These are phyloP conservation scores for Kwoniella dejecticola DNA, from an alignment of 768 basidiomycete species.

Conservation along the genomic window DNA sequence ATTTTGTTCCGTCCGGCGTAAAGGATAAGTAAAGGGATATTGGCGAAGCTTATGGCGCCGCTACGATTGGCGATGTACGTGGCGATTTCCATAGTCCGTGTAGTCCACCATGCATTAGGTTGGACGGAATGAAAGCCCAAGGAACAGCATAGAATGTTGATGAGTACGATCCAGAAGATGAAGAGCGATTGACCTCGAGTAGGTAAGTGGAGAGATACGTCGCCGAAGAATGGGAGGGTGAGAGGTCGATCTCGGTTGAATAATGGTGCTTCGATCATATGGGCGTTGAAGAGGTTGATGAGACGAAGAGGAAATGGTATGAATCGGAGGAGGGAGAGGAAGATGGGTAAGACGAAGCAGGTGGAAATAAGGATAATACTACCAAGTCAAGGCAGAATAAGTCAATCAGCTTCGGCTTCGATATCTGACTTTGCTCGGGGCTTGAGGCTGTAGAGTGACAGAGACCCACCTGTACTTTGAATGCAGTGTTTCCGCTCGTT, in stretches of 20 bases:
- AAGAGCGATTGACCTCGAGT: slow-evolving; percentile 3
- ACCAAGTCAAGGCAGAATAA: background rate
- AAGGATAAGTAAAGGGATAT: slow-evolving; percentile 24
- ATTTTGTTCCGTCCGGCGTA: slow-evolving; percentile 30
- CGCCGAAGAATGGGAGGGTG: background rate
- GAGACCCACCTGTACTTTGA: background rate
- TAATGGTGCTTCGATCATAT: background rate
- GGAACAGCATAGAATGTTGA: background rate
- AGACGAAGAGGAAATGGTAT: background rate
- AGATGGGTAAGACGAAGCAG: background rate
- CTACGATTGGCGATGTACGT: slow-evolving; percentile 22
- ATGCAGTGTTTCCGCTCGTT: background rate
- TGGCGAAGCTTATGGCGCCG: slow-evolving; percentile 18
- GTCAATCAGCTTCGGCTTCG: no score
- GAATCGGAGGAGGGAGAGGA: background rate
- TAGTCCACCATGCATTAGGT: slow-evolving; percentile 21
- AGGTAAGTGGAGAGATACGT: background rate
- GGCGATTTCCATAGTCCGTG: slow-evolving; percentile 7
- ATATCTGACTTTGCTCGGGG: no score
- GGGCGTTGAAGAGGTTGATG: background rate
- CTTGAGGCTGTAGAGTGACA: background rate
- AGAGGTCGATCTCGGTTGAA: no score
- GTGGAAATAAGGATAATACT: background rate
- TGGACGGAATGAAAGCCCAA: slow-evolving; percentile 9
- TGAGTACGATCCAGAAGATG: background rate